Conservation (phyloP, 2,329 filamentous ascomycete genomes). For the Calonectria multiphialidica region DNA sequence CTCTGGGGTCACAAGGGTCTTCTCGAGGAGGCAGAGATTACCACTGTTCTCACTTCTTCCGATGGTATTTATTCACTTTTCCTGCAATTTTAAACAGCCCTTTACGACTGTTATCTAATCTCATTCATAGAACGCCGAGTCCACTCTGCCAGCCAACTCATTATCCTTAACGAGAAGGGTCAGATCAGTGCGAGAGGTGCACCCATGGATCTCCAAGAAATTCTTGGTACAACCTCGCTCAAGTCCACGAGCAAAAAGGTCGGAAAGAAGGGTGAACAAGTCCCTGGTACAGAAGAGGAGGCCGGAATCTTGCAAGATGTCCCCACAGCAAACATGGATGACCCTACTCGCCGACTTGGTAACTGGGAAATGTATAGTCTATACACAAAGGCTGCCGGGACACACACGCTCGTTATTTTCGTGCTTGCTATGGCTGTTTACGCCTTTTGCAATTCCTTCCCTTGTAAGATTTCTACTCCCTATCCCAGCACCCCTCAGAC, state of each 20-base stretch:
- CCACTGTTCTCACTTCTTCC: slow-evolving; percentile 48
- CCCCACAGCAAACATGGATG: not conserved
- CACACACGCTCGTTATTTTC: not conserved
- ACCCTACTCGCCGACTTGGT: slow-evolving; percentile 14
- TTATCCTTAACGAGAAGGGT: slow-evolving; percentile 12
- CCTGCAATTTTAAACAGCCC: not conserved
- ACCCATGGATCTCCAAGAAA: slow-evolving; percentile 3
- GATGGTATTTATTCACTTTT: not conserved
- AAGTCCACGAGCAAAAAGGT: not conserved
- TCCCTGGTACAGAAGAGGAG: not conserved
- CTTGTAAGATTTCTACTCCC: not conserved
- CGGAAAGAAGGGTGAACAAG: not conserved
- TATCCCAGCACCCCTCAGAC: not conserved
- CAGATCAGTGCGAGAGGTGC: slow-evolving; percentile 6
- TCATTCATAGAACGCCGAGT: slow-evolving; percentile 5
- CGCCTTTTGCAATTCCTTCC: slow-evolving; percentile 13
- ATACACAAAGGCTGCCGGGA: slow-evolving; percentile 5
- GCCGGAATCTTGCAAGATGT: not conserved
- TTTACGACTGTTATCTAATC: not conserved
- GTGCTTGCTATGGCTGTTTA: slow-evolving; percentile 7
- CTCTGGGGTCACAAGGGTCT: slow-evolving; percentile 57
- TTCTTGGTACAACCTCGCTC: not conserved
- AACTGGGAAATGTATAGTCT: slow-evolving; percentile 16
- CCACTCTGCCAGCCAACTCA: slow-evolving; percentile 6
- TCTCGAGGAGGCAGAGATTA: slow-evolving; percentile 50